Evolutionary conservation across 768 basidiomycete species (phyloP).

Genomic region (Mycena chlorophos): DNA sequence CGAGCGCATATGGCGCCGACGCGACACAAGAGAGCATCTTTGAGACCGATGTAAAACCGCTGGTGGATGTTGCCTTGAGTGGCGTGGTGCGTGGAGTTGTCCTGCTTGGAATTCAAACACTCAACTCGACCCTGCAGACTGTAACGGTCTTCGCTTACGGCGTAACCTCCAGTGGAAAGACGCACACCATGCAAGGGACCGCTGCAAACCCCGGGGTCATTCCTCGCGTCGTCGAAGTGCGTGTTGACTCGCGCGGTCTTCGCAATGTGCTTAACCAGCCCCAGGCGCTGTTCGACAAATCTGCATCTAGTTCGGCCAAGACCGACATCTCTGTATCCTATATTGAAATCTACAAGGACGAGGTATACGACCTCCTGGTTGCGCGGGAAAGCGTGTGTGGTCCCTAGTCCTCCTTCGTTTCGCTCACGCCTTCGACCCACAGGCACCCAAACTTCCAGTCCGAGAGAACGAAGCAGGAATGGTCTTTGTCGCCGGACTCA

Average conservation of each 20-base stretch:
- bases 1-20: slow-evolving; percentile 71
- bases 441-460: slow-evolving; percentile 56
- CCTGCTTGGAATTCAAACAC: not conserved
- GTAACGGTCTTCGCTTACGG: slow-evolving; percentile 90
- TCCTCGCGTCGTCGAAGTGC: slow-evolving; percentile 73
- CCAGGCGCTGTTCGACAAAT: slow-evolving; percentile 61
- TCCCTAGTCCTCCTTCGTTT: not conserved
- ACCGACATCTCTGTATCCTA: slow-evolving; percentile 57
- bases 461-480: slow-evolving; percentile 53
- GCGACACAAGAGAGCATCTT: slow-evolving; percentile 81
- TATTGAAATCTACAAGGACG: slow-evolving; percentile 92
- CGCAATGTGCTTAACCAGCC: not conserved
- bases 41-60: slow-evolving; percentile 68
- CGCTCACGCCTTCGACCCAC: not conserved
- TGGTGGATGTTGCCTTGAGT: slow-evolving; percentile 74
- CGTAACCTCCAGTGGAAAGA: slow-evolving; percentile 89
- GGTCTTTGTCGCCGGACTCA: slow-evolving; percentile 57
- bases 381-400: slow-evolving; percentile 61
- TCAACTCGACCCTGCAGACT: slow-evolving; percentile 49
- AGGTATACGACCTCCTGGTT: slow-evolving; percentile 84
- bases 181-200: slow-evolving; percentile 90
- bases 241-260: slow-evolving; percentile 19
- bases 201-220: slow-evolving; percentile 78
- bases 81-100: slow-evolving; percentile 59
- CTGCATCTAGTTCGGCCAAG: slow-evolving; percentile 19